A percentile compares a stretch with the other conserved stretches of the same genome.
Conservation (phyloP, 345 rosid species). For the Garcia nutans region DNA sequence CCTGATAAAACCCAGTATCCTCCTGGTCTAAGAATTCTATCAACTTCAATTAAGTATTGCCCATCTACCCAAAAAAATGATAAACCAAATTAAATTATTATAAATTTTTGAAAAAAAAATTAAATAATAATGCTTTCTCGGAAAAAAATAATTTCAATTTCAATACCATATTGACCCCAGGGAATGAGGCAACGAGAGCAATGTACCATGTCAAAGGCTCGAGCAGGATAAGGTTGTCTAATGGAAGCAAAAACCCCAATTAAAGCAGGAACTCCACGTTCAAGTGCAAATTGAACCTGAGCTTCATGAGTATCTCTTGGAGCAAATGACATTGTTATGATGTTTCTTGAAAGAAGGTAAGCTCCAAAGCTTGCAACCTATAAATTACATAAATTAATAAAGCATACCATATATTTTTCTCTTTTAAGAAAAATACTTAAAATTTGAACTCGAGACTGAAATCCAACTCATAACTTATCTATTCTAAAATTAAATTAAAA, state of each 20-base stretch:
- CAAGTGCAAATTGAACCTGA: constrained; percentile 92
- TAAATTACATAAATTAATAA: not conserved
- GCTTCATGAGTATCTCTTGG: constrained; percentile 95
- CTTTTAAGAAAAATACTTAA: no score
- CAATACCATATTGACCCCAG: constrained; percentile 70
- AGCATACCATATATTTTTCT: no score
- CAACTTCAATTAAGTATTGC: constrained; percentile 75
- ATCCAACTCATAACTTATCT: no score
- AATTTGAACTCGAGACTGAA: no score
- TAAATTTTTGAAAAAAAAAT: no score
- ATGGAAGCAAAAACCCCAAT: constrained; percentile 85
- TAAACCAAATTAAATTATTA: no score
- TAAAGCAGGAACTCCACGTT: constrained; percentile 89
- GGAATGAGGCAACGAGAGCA: constrained; percentile 98
- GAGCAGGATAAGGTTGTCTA: constrained; percentile 81
- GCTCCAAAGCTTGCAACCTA: constrained; percentile 99
- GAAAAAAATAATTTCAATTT: no score
- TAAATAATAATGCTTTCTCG: no score
- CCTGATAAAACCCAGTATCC: constrained; percentile 95
- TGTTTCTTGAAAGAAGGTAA: constrained; percentile 69
- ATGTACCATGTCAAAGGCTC: constrained; percentile 95
- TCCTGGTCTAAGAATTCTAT: constrained; percentile 81
- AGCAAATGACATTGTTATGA: constrained; percentile 79
- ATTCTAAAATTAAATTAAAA: no score
- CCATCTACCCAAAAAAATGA: constrained; percentile 49